Evolutionary conservation across 176 grass and related monocot species (phyloP), one percentile per base, ranked within the genome.

Genomic region (Bolboschoenus planiculmis): DNA sequence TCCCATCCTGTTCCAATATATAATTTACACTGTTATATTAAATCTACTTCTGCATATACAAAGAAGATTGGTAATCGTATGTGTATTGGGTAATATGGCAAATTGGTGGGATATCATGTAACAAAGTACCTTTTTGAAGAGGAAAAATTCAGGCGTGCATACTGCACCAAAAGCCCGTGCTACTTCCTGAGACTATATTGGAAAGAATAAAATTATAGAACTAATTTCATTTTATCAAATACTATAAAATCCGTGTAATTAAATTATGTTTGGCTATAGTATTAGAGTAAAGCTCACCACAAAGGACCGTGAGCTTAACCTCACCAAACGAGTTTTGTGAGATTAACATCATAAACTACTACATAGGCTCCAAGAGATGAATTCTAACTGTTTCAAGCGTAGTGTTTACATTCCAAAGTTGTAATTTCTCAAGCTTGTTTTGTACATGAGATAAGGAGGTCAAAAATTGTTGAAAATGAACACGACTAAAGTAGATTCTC

Each of bases 101-200:
- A 33, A 60, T 73, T 34, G 30, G 30, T 27, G 16, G 15, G 15
- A 14, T 37, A 55, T 31, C 5, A 14, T 73, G 1, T 8, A 35
- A 43, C 13, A 7, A 83, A 56, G 83, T 76, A 94, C 92, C 37
- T 97, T 97, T 82, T 94, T 97, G 79, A 92, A 97, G 78, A 97
- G 89, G 83, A 83, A 94, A 84, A 97, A 97, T 76, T 94, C 92
- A 47, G 95, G 95, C 5, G 95, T 97, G 84, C 95, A 97, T 60
- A 89, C 87, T 47, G 95, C 95, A 86, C 87, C 81, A 88, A 94
- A 97, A 85, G 84, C 90, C 29, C 86, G 91, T 10, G 95, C 95
- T 83, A 91, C 95, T 83, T 97, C 92, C 86, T 97, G 95, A 6
- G 92, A 85, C 95, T 97, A 80, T 44, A 91, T 57, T 6, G 63